Evolutionary conservation across 345 rosid genomes (phyloP).

Genomic region (Syzygium grande): DNA sequence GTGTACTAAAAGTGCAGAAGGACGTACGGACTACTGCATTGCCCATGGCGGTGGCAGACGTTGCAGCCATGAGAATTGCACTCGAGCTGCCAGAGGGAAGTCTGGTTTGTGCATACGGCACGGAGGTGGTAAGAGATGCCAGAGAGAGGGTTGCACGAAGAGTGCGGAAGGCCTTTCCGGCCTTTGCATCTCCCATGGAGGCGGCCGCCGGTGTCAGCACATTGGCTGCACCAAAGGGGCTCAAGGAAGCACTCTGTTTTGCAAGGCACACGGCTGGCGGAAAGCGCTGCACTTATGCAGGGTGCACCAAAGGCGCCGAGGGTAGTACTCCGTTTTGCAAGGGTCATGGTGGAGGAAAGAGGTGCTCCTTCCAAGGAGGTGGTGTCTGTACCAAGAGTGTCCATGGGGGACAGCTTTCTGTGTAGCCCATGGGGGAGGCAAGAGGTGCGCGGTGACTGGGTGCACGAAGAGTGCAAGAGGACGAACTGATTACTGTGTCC

Average conservation of each 20-base stretch:
- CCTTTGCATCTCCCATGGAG: constrained; percentile 96
- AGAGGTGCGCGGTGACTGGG: constrained; percentile 78
- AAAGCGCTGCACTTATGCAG: constrained; percentile 68
- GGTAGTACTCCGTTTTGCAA: constrained; percentile 98
- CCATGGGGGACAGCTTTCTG: constrained; percentile 97
- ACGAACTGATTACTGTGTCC: constrained; percentile 83
- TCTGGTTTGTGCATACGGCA: constrained; percentile 93
- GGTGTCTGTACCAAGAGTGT: constrained; percentile 91
- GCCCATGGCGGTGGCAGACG: constrained; percentile 99
- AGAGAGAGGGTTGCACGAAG: constrained; percentile 70
- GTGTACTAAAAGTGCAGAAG: constrained; percentile 98
- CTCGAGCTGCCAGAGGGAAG: constrained; percentile 94
- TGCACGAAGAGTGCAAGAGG: constrained; percentile 99
- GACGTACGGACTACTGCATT: constrained; percentile 88
- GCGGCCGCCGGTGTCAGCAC: constrained; percentile 88
- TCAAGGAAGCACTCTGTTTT: constrained; percentile 97
- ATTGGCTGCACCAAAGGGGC: constrained; percentile 88
- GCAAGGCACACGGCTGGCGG: constrained; percentile 99
- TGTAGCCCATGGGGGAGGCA: constrained; percentile 98
- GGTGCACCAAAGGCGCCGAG: constrained; percentile 96
- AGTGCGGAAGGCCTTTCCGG: constrained; percentile 99
- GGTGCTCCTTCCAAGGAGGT: constrained; percentile 81
- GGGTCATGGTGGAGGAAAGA: constrained; percentile 98
- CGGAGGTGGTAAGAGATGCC: constrained; percentile 98
- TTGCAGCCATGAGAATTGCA: constrained; percentile 74